Evolutionary conservation across 1,139 yeast genomes (phyloP).

Genomic region (Blastobotrys malaysiensis): DNA sequence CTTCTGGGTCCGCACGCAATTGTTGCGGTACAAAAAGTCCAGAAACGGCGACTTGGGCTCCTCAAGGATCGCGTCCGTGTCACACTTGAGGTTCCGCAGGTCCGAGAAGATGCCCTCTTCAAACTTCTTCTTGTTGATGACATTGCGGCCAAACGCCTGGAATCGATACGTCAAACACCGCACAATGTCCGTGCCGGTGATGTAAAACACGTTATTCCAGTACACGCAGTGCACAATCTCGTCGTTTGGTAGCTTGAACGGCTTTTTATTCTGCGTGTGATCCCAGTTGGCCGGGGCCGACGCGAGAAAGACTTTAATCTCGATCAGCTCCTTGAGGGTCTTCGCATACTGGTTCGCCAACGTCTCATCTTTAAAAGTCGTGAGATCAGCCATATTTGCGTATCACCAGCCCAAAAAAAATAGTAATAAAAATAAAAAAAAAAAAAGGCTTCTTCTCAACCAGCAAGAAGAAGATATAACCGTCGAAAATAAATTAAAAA

Average conservation of each 20-base stretch:
- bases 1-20: constrained; percentile 89
- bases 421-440: constrained; percentile 4
- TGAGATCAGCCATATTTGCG: not conserved
- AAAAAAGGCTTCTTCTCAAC: not conserved
- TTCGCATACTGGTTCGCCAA: constrained; percentile 14
- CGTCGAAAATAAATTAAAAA: not conserved
- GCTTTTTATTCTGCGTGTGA: constrained; percentile 77
- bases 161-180: constrained; percentile 85
- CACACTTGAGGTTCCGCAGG: constrained; percentile 78
- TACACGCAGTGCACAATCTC: constrained; percentile 88
- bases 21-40: constrained; percentile 77
- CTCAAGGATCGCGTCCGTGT: constrained; percentile 82
- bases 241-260: constrained; percentile 80
- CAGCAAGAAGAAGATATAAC: not conserved
- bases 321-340: constrained; percentile 13
- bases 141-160: constrained; percentile 82
- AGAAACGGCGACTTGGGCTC: constrained; percentile 82
- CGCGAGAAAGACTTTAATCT: constrained; percentile 64
- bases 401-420: not conserved
- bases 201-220: constrained; percentile 86
- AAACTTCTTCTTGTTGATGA: constrained; percentile 83
- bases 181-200: constrained; percentile 95
- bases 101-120: constrained; percentile 97
- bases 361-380: constrained; percentile 5
- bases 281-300: constrained; percentile 97